These are phyloP conservation scores for Sarocladium strictum DNA, from an alignment of 2,329 filamentous ascomycete genomes.

Conservation along the genomic window DNA sequence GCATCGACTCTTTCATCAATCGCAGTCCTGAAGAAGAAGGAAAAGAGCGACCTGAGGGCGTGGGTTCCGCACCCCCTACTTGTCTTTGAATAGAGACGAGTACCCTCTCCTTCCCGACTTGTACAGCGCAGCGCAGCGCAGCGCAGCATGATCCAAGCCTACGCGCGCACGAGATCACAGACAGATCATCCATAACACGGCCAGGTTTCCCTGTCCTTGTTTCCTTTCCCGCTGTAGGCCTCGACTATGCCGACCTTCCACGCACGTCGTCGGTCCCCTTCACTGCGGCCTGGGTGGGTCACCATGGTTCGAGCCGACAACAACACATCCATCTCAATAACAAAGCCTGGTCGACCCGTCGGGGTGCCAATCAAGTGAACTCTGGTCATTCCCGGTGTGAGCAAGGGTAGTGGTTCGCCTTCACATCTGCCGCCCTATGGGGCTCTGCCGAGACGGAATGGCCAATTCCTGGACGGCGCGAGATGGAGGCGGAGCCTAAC, in stretches of 20 bases:
- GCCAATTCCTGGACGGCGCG: neutral
- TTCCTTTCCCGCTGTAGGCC: slow-evolving; percentile 22
- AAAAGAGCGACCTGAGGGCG: neutral
- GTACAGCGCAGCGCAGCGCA: neutral
- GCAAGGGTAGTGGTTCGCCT: slow-evolving; percentile 26
- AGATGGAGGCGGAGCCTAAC: slow-evolving; percentile 6
- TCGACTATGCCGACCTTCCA: neutral
- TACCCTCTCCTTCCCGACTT: neutral
- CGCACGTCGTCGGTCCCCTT: slow-evolving; percentile 21
- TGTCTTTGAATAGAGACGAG: neutral
- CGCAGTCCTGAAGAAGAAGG: neutral
- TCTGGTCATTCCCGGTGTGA: slow-evolving; percentile 30
- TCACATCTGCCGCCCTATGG: neutral
- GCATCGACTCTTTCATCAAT: too few species aligned
- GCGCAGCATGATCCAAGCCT: neutral
- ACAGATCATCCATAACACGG: slow-evolving; percentile 3
- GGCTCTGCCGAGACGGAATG: slow-evolving; percentile 7
- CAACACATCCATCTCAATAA: slow-evolving; percentile 6
- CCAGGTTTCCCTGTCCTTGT: slow-evolving; percentile 11
- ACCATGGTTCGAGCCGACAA: slow-evolving; percentile 30
- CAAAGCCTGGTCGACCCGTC: neutral
- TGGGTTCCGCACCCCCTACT: neutral
- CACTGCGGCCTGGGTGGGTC: slow-evolving; percentile 36
- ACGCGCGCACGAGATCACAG: neutral
- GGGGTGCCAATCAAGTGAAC: neutral